Percentiles rank a stretch among this genome's conserved stretches.
Conservation (phyloP, 768 basidiomycete genomes). For the Dacryopinax primogenitus region DNA sequence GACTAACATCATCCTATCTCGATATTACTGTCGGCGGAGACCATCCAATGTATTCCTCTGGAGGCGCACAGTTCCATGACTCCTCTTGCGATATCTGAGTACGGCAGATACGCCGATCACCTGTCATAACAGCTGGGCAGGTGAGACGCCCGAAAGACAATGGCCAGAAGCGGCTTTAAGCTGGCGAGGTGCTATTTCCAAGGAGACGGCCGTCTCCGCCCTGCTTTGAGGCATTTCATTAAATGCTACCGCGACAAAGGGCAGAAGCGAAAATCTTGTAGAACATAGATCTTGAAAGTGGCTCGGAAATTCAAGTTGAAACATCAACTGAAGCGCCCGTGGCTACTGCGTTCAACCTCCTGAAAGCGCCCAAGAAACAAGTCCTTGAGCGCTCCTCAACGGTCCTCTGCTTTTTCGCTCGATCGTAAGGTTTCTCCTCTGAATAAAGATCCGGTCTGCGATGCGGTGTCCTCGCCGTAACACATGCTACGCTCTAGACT, state of each 20-base stretch:
- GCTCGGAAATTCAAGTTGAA: not conserved
- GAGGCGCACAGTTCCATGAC: not conserved
- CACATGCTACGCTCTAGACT: slow-evolving; percentile 6
- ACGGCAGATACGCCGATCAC: not conserved
- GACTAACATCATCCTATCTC: not conserved
- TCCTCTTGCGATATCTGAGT: not conserved
- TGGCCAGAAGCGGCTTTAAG: not conserved
- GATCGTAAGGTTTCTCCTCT: not conserved
- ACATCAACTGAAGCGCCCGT: not conserved
- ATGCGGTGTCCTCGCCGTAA: not conserved
- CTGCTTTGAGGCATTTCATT: slow-evolving; percentile 1
- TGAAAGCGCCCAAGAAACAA: slow-evolving; percentile 3
- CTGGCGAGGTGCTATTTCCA: not conserved
- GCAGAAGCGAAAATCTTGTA: not conserved
- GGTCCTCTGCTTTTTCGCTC: not conserved
- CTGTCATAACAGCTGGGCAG: not conserved
- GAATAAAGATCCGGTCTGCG: not conserved
- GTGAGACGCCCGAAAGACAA: not conserved
- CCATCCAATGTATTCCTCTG: not conserved
- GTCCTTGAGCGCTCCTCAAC: not conserved
- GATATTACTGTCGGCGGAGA: not conserved
- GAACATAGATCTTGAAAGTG: not conserved
- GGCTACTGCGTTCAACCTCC: not conserved
- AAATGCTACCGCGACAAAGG: slow-evolving; percentile 3
- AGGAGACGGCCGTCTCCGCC: not conserved